Evolutionary conservation across 2,329 filamentous ascomycete species (phyloP).

Genomic region (Colletotrichum kahawae): DNA sequence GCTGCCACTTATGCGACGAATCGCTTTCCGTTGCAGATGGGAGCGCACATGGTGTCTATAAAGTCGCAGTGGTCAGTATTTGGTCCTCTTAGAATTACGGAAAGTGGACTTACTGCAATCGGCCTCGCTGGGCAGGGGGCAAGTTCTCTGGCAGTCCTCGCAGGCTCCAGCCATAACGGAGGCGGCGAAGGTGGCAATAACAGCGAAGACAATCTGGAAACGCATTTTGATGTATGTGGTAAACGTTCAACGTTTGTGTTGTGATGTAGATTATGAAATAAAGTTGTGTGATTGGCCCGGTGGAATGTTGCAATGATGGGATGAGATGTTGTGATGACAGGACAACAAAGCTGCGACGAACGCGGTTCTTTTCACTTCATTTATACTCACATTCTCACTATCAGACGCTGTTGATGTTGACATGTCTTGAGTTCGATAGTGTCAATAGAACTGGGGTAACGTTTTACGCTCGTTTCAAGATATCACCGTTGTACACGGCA

Average conservation of each 20-base stretch:
- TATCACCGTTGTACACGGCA: not conserved
- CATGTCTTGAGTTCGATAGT: not conserved
- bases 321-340: not conserved
- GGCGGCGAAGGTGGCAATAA: not conserved
- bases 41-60: not conserved
- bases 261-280: not conserved
- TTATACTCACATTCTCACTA: not conserved
- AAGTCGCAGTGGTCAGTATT: too few relatives aligned
- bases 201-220: not conserved
- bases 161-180: not conserved
- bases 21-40: not conserved
- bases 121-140: not conserved
- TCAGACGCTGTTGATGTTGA: not conserved
- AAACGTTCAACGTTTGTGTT: not conserved
- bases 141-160: conserved; percentile 1
- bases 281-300: not conserved
- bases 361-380: not conserved
- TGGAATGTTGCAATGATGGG: not conserved
- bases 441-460: not conserved
- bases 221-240: not conserved
- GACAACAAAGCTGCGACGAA: not conserved
- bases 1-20: not conserved
- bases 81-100: rapidly evolving
- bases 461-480: not conserved
- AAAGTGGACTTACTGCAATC: not conserved